These are phyloP conservation scores for Laburnicola sp. DNA, from an alignment of 2,329 filamentous ascomycete genomes.

Conservation along the genomic window DNA sequence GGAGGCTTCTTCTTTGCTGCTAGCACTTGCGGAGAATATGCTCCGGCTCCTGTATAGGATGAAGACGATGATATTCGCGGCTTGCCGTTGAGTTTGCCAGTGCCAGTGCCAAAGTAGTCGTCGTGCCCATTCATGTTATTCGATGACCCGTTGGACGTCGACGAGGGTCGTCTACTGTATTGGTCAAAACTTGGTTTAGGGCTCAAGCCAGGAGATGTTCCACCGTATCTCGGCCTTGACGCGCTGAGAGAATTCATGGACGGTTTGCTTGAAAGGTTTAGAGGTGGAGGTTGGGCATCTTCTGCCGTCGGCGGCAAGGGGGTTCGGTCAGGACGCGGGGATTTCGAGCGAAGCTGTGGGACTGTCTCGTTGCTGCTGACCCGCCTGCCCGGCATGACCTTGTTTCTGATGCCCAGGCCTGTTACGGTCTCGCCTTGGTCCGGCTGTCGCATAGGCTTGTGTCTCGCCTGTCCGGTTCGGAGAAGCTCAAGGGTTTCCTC, in stretches of 20 bases:
- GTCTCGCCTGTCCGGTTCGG: conserved; percentile 67
- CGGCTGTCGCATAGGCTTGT: conserved; percentile 57
- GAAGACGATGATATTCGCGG: conserved; percentile 49
- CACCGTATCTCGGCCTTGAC: conserved; percentile 37
- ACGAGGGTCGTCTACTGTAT: conserved; percentile 36
- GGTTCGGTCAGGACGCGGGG: conserved; percentile 28
- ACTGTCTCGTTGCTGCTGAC: conserved; percentile 42
- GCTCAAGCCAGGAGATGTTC: conserved; percentile 39
- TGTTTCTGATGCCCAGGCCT: conserved; percentile 53
- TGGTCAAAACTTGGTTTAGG: conserved; percentile 34
- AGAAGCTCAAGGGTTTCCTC: conserved; percentile 66
- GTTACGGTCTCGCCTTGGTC: conserved; percentile 52
- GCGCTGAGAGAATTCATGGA: conserved; percentile 40
- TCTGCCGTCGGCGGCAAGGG: conserved; percentile 31
- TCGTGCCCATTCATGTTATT: conserved; percentile 31
- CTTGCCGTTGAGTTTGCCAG: background rate
- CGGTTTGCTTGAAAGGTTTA: conserved; percentile 40
- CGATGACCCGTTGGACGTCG: conserved; percentile 37
- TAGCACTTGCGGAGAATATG: conserved; percentile 49
- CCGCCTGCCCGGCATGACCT: conserved; percentile 38
- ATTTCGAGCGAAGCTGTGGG: conserved; percentile 34
- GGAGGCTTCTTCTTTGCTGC: conserved; percentile 72
- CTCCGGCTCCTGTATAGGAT: conserved; percentile 35
- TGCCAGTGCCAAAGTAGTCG: conserved; percentile 46
- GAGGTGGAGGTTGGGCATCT: conserved; percentile 26